A percentile compares a stretch with the other conserved stretches of the same genome.
Conservation (phyloP, 2,329 filamentous ascomycete species). For the Fusarium redolens region DNA sequence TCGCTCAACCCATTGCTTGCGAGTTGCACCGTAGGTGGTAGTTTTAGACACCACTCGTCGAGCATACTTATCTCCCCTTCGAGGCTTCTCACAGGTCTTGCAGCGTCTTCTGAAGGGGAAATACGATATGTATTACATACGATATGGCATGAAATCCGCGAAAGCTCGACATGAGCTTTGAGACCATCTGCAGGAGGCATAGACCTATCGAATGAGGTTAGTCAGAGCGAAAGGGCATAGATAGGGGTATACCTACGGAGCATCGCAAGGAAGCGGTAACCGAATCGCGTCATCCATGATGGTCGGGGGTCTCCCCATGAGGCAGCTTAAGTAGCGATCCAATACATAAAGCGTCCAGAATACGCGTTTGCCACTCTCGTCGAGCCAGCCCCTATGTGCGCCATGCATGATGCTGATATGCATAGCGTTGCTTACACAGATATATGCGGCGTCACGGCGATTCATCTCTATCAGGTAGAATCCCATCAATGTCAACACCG, state of each 20-base stretch:
- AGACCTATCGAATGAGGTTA: constrained; percentile 45
- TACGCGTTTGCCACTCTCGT: constrained; percentile 58
- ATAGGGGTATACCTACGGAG: constrained; percentile 50
- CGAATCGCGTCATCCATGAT: constrained; percentile 61
- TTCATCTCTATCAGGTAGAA: constrained; percentile 63
- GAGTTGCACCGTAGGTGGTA: constrained; percentile 55
- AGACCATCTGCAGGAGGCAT: constrained; percentile 59
- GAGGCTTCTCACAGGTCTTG: constrained; percentile 48
- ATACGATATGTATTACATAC: constrained; percentile 60
- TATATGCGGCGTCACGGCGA: constrained; percentile 60
- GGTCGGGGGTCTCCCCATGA: constrained; percentile 61
- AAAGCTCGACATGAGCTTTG: constrained; percentile 58
- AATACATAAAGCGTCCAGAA: constrained; percentile 66
- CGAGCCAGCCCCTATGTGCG: constrained; percentile 57
- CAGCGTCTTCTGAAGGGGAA: constrained; percentile 46
- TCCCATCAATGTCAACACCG: constrained; percentile 59
- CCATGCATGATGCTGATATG: constrained; percentile 61
- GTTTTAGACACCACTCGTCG: constrained; percentile 53
- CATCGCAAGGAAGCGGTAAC: constrained; percentile 54
- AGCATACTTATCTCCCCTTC: constrained; percentile 56
- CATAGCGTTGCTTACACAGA: constrained; percentile 60
- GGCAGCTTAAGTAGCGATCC: constrained; percentile 60
- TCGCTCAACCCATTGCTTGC: constrained; percentile 49
- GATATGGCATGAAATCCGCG: constrained; percentile 60
- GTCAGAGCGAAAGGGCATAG: background rate